Evolutionary conservation across 768 basidiomycete species (phyloP), one percentile per base, ranked within the genome.

Genomic region (Daedaleopsis sinensis): DNA sequence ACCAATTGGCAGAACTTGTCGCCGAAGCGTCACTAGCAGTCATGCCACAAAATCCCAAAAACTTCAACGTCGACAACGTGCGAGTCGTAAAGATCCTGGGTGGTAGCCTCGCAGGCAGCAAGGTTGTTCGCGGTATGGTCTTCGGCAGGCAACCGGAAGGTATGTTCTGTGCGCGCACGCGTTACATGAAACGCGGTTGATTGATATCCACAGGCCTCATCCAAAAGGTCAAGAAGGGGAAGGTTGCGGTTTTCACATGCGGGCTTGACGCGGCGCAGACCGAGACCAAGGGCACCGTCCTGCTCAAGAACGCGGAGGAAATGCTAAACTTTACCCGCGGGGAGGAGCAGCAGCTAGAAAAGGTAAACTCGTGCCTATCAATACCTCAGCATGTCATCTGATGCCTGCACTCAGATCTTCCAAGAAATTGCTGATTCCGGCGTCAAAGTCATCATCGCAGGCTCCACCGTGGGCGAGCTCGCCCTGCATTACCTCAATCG

Each of bases 11-110:
- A 1, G 73, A 80, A 1, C 84, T 98, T 10, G 96, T 98, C 5
- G 91, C 96, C 10, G 96, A 98, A 70, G 97, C 97, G 1, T 92
- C 94, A 0, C 77, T 98, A 24, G 84, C 88, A 2, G 90, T 98
- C 67, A 97, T 98, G 95, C 93, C 94, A 5, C 72, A 81, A 1
- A 93, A 92, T 72, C 85, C 87, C 9, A 89, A 90, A 71, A 89
- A 93, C 75, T 99, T 98, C 85, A 98, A 97, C 75, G 95, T 98
- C 32, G 97, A 99, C 76, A 96, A 95, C 68, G 93, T 99, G 0
- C 88, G 97, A 11, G 96, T 99, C 24, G 97, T 99, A 69, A 99
- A 98, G 78, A 98, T 99, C 63, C 90, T 99, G 86, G 97, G 97
- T 58, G 93, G 97, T 36, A 91, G 84, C 68, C 77, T 99, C n/a